These are phyloP conservation scores for Tylopilus sp. DNA, from an alignment of 768 basidiomycete species.

Conservation along the genomic window DNA sequence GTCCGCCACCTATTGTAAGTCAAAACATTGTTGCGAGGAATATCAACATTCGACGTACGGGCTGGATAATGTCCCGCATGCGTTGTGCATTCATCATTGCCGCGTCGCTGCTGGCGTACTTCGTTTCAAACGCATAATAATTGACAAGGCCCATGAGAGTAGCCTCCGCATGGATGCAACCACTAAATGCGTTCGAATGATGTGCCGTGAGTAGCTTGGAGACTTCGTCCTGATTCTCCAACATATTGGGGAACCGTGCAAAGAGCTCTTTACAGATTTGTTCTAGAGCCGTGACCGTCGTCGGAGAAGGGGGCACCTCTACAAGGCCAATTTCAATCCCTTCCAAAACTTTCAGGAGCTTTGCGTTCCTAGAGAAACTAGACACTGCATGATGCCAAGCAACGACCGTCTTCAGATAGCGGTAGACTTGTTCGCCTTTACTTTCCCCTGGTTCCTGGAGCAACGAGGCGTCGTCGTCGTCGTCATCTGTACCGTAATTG, in stretches of 20 bases:
- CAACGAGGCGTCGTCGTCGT: neutral
- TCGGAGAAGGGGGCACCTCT: neutral
- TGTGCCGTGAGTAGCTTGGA: neutral
- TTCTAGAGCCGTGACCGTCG: neutral
- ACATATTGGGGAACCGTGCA: neutral
- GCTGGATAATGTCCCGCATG: neutral
- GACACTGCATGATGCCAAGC: neutral
- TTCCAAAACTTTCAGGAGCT: neutral
- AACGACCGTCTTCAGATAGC: neutral
- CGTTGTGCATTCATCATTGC: neutral
- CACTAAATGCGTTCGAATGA: neutral
- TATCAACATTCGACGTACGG: neutral
- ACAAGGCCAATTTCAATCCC: neutral
- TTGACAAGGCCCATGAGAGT: neutral
- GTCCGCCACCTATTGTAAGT: neutral
- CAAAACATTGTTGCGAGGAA: neutral
- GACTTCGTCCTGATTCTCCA: too few species aligned
- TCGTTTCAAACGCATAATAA: neutral
- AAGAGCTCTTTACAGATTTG: neutral
- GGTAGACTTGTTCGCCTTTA: neutral
- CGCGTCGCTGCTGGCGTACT: neutral
- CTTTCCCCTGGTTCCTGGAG: neutral
- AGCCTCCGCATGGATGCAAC: neutral
- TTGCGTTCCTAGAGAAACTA: neutral
- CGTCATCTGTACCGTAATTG: neutral